phyloP scores from a whole-genome alignment of 108 stramenopile genomes.

The Cyclotella sp. region DNA sequence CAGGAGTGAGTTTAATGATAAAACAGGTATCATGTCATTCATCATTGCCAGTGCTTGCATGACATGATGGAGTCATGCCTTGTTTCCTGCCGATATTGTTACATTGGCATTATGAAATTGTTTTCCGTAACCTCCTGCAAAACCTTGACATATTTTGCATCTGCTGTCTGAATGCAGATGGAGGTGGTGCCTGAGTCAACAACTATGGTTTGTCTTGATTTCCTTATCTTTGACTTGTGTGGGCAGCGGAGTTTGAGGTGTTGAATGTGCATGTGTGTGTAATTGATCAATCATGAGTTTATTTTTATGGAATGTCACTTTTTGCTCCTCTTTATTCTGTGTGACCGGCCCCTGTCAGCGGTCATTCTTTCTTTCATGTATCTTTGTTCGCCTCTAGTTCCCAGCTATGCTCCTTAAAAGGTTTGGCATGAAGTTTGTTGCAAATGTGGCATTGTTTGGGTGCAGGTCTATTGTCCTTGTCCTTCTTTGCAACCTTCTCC shows the following conservation, averaged over 20 bases:
- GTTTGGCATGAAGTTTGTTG: neutral
- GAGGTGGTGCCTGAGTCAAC: conserved; percentile 9
- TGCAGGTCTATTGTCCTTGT: too few relatives aligned
- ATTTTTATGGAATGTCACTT: neutral
- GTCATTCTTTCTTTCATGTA: neutral
- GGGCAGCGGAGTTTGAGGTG: conserved; percentile 6
- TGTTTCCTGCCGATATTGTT: conserved; percentile 2
- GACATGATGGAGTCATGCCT: neutral
- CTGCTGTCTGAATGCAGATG: neutral
- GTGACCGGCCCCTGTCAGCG: neutral
- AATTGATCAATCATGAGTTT: neutral
- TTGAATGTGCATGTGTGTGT: neutral
- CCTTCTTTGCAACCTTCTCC: too few relatives aligned
- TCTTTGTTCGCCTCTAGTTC: conserved; percentile 4
- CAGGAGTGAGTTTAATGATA: conserved; percentile 2
- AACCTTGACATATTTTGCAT: neutral
- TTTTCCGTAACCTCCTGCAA: neutral
- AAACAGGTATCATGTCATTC: conserved; percentile 6
- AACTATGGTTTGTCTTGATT: neutral
- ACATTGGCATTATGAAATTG: conserved; percentile 12
- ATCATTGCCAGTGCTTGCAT: neutral
- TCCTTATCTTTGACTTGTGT: conserved; percentile 19
- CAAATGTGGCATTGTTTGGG: conserved; percentile 1
- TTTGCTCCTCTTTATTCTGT: neutral
- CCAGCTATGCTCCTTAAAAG: neutral